phyloP scores from a whole-genome alignment of 352 stramenopile species.

The Globisporangium megalacanthum region DNA sequence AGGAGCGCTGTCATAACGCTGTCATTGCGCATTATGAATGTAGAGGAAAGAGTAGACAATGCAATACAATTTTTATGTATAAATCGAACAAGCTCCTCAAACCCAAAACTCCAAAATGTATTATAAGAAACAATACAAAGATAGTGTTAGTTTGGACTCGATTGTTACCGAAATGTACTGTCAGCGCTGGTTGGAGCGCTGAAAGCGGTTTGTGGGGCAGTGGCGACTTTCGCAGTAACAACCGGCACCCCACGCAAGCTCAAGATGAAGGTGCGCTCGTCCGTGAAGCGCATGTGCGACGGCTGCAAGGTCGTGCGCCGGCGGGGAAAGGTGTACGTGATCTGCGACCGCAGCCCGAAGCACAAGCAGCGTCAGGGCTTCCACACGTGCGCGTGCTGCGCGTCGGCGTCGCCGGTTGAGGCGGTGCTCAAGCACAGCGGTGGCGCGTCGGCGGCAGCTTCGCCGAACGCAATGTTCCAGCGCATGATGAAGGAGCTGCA shows the following conservation, averaged over 20 bases:
- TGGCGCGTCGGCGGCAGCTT: conserved; percentile 34
- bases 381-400: conserved; percentile 59
- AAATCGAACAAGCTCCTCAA: not conserved
- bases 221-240: conserved; percentile 4
- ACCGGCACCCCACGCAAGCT: conserved; percentile 5
- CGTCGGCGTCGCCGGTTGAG: conserved; percentile 18
- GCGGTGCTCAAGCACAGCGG: conserved; percentile 12
- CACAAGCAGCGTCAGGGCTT: conserved; percentile 94
- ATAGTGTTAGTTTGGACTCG: not conserved
- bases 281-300: conserved; percentile 90
- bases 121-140: not conserved
- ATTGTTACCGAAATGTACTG: not conserved
- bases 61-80: not conserved
- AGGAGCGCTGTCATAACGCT: too few relatives aligned
- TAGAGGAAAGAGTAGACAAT: not conserved
- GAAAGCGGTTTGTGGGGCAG: not conserved
- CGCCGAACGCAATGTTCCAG: conserved; percentile 90
- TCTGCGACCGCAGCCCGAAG: conserved; percentile 88
- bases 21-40: too few relatives aligned
- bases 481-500: conserved; percentile 92
- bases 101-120: not conserved
- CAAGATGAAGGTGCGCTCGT: conserved; percentile 89
- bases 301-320: conserved; percentile 89
- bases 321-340: conserved; percentile 85
- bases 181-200: not conserved